Percentiles rank a stretch among this genome's conserved stretches.
phyloP scores from a whole-genome alignment of 495 filamentous ascomycete species.

The Neurospora sp. region DNA sequence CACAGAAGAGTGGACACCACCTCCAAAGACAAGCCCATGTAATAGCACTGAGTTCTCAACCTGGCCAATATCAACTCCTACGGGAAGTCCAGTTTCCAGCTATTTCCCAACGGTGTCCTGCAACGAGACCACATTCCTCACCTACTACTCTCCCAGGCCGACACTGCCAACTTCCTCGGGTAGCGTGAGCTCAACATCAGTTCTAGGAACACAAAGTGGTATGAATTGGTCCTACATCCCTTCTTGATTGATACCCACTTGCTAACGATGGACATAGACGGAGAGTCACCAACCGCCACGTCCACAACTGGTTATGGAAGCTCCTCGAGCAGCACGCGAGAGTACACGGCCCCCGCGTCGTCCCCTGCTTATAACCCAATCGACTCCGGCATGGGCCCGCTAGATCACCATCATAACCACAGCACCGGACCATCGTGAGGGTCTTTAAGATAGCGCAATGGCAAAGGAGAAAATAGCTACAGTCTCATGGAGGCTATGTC shows the following conservation, averaged over 20 bases:
- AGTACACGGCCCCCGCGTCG: background rate
- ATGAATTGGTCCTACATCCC: background rate
- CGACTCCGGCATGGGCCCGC: slow-evolving; percentile 10
- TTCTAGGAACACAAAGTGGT: background rate
- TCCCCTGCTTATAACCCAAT: slow-evolving; percentile 10
- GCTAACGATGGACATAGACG: background rate
- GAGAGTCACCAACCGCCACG: background rate
- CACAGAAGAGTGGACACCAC: slow-evolving; percentile 3
- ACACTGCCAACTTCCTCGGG: slow-evolving; percentile 1
- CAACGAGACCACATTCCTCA: slow-evolving; percentile 12
- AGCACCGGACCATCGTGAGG: background rate
- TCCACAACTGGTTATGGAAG: background rate
- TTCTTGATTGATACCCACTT: background rate
- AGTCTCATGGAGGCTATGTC: background rate
- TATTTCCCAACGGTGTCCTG: slow-evolving; percentile 7
- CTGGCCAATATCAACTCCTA: background rate
- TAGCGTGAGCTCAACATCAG: slow-evolving; percentile 3
- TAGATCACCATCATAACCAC: slow-evolving; percentile 20
- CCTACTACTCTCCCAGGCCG: background rate
- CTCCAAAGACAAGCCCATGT: slow-evolving; percentile 6
- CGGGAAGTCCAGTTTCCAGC: background rate
- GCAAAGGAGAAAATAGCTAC: background rate
- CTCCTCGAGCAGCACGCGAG: background rate
- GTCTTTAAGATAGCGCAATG: background rate
- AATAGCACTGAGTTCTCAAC: background rate